Percentiles rank a stretch among this genome's conserved stretches.
phyloP scores from a whole-genome alignment of 192 early-diverging fungal genomes.

The Gigaspora rosea region DNA sequence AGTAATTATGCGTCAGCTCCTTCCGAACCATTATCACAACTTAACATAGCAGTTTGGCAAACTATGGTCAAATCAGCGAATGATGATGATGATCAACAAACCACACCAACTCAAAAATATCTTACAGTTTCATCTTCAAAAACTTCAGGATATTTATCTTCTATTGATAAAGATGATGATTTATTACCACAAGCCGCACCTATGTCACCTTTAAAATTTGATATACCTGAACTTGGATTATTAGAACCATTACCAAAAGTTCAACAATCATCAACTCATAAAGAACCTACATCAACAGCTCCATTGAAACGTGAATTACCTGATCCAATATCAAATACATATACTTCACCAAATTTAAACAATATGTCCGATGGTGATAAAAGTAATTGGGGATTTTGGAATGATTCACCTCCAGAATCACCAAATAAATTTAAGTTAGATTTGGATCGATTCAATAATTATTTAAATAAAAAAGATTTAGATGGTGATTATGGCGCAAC shows the following conservation, averaged over 20 bases:
- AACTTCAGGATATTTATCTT: not conserved
- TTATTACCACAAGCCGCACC: too few species aligned
- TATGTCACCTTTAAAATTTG: too few species aligned
- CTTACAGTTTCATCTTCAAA: not conserved
- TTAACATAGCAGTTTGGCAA: not conserved
- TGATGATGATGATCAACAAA: not conserved
- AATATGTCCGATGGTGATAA: too few species aligned
- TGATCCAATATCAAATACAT: not conserved
- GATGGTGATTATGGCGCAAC: not conserved
- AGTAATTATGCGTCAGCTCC: too few species aligned
- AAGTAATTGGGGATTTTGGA: not conserved
- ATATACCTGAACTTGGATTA: not conserved
- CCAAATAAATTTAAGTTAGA: conserved; percentile 23
- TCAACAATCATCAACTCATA: not conserved
- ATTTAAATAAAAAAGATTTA: not conserved
- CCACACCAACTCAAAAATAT: not conserved
- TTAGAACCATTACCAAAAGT: not conserved
- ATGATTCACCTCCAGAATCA: not conserved
- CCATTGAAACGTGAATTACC: not conserved
- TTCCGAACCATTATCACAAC: not conserved
- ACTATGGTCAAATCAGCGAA: not conserved
- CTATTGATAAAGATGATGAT: too few species aligned
- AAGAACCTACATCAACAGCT: not conserved
- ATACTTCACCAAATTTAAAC: too few species aligned
- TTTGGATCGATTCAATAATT: not conserved